Conservation (phyloP, 2,329 filamentous ascomycete species). For the Trichoderma sp. region DNA sequence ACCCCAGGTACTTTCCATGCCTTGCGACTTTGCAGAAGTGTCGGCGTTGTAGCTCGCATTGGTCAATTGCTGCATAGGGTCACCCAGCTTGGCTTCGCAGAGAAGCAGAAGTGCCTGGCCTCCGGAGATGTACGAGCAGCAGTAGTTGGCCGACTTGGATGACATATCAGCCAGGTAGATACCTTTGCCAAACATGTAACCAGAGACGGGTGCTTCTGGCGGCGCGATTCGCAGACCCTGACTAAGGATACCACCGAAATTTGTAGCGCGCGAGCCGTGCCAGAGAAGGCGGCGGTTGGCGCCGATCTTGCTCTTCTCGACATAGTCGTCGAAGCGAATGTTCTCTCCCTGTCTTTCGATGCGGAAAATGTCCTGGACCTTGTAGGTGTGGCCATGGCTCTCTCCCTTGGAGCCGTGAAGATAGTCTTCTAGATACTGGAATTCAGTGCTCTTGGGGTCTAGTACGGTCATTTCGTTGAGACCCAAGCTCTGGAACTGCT, state of each 20-base stretch:
- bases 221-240: slow-evolving; percentile 90
- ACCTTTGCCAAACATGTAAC: slow-evolving; percentile 89
- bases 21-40: slow-evolving; percentile 57
- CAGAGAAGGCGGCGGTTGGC: slow-evolving; percentile 75
- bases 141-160: slow-evolving; percentile 80
- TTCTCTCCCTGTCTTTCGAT: slow-evolving; percentile 73
- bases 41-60: slow-evolving; percentile 61
- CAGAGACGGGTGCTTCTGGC: slow-evolving; percentile 72
- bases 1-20: slow-evolving; percentile 68
- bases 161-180: slow-evolving; percentile 86
- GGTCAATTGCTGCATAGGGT: slow-evolving; percentile 66
- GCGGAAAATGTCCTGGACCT: slow-evolving; percentile 75
- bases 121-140: slow-evolving; percentile 59
- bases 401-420: slow-evolving; percentile 63
- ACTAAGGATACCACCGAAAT: slow-evolving; percentile 82
- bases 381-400: slow-evolving; percentile 62
- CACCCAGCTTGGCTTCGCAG: slow-evolving; percentile 74
- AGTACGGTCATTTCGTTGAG: slow-evolving; percentile 76
- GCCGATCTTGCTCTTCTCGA: slow-evolving; percentile 50
- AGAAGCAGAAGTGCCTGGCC: slow-evolving; percentile 73
- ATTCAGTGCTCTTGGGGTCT: slow-evolving; percentile 59
- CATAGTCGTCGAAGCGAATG: slow-evolving; percentile 62
- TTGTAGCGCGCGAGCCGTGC: slow-evolving; percentile 82
- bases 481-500: slow-evolving; percentile 67
- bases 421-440: slow-evolving; percentile 62